Conservation (phyloP, 495 filamentous ascomycete genomes). For the Hypoxylon intermedium region DNA sequence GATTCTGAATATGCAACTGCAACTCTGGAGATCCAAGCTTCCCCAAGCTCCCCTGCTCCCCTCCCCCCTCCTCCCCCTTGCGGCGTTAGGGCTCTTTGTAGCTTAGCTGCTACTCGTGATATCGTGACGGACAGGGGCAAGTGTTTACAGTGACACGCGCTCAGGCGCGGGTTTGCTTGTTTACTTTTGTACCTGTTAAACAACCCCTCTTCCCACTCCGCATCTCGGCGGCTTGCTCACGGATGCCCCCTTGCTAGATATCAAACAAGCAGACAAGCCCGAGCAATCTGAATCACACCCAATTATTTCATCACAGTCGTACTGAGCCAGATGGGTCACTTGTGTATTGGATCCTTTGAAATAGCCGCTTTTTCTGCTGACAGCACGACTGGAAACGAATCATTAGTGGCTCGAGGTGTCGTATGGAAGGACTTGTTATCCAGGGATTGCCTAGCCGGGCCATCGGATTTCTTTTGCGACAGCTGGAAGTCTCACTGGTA, state of each 20-base stretch:
- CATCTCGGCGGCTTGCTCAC: slow-evolving; percentile 30
- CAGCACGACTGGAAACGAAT: no score
- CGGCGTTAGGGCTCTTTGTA: slow-evolving; percentile 25
- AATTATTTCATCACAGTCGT: slow-evolving; percentile 34
- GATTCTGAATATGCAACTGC: slow-evolving; percentile 35
- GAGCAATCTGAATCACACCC: slow-evolving; percentile 36
- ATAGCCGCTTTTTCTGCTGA: slow-evolving; percentile 22
- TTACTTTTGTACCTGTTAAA: slow-evolving; percentile 38
- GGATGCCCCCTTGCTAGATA: slow-evolving; percentile 27
- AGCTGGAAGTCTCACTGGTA: slow-evolving; percentile 38
- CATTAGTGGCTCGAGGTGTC: slow-evolving; percentile 21
- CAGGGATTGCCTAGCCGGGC: slow-evolving; percentile 27
- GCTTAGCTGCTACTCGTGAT: slow-evolving; percentile 38
- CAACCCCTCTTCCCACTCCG: slow-evolving; percentile 34
- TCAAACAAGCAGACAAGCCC: slow-evolving; percentile 38
- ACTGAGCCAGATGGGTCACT: slow-evolving; percentile 17
- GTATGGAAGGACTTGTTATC: slow-evolving; percentile 4
- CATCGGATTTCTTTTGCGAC: slow-evolving; percentile 24
- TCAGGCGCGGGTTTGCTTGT: slow-evolving; percentile 30
- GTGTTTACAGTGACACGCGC: slow-evolving; percentile 40
- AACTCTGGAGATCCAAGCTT: slow-evolving; percentile 34
- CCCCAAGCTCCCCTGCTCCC: slow-evolving; percentile 11
- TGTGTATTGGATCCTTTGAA: slow-evolving; percentile 19
- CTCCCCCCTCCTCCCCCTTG: neutral
- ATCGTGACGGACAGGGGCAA: slow-evolving; percentile 27